Evolutionary conservation across 2,329 filamentous ascomycete genomes (phyloP).

Genomic region (Mollisiaceae sp.): DNA sequence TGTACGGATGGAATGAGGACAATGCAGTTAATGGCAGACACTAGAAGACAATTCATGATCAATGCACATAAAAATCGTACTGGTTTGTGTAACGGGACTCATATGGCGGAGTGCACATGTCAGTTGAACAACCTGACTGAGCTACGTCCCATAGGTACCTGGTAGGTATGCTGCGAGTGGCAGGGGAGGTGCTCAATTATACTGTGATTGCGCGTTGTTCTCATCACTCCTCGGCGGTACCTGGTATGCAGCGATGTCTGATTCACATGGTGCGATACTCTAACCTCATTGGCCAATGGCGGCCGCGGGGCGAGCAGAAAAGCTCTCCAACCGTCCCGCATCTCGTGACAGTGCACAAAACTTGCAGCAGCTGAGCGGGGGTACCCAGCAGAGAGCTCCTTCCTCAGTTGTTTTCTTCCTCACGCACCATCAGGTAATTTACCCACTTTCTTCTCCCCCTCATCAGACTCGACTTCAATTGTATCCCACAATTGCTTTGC

Average conservation of each 20-base stretch:
- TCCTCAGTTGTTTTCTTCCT: neutral
- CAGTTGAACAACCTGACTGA: no score
- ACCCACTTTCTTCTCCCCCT: neutral
- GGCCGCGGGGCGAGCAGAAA: neutral
- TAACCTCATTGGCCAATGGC: neutral
- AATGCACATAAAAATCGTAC: neutral
- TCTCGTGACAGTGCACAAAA: neutral
- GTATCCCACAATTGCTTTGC: neutral
- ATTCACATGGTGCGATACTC: neutral
- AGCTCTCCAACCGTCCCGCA: neutral
- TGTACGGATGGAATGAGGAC: slow-evolving; percentile 4
- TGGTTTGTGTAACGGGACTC: no score
- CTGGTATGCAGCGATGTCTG: neutral
- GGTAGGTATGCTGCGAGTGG: no score
- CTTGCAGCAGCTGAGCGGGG: neutral
- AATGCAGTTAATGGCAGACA: slow-evolving; percentile 6
- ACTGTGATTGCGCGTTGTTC: neutral
- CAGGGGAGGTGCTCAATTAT: neutral
- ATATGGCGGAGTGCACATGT: no score
- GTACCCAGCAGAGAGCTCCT: slow-evolving; percentile 7
- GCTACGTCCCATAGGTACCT: no score
- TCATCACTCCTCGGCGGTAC: neutral
- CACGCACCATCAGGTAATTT: slow-evolving; percentile 2
- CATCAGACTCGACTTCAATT: neutral
- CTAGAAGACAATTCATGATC: neutral